A percentile compares a stretch with the other conserved stretches of the same genome.
These are phyloP conservation scores for Fragilaria crotonensis DNA, from an alignment of 108 stramenopile genomes.

Conservation along the genomic window DNA sequence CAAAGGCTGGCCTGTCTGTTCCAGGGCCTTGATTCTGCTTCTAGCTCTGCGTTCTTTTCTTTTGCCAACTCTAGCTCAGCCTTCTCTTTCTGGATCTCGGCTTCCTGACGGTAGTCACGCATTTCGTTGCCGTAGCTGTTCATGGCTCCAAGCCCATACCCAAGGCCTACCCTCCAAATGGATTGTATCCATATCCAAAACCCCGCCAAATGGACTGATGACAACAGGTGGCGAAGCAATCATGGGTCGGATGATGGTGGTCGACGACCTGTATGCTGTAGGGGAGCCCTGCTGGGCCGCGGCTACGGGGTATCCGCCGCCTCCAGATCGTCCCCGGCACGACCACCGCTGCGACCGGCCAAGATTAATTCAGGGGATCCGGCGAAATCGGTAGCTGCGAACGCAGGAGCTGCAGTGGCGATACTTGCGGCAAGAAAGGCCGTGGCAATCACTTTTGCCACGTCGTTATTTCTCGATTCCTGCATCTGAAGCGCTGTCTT, in stretches of 20 bases:
- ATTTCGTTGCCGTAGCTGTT: conserved; percentile 27
- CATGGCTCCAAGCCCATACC: conserved; percentile 28
- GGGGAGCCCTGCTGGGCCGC: conserved; percentile 8
- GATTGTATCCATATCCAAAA: conserved; percentile 30
- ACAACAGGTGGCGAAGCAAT: conserved; percentile 24
- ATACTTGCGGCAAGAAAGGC: background rate
- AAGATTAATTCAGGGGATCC: conserved; percentile 26
- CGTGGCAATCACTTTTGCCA: background rate
- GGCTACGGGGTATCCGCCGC: background rate
- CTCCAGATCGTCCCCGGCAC: conserved; percentile 39
- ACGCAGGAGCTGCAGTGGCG: background rate
- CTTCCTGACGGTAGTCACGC: conserved; percentile 40
- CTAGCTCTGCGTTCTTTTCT: conserved; percentile 29
- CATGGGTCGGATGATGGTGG: conserved; percentile 16
- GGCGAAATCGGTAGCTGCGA: conserved; percentile 2
- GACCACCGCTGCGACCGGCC: conserved; percentile 45
- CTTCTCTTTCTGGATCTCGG: conserved; percentile 25
- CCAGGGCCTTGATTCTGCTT: conserved; percentile 26
- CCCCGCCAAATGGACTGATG: conserved; percentile 12
- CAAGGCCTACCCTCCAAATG: conserved; percentile 23
- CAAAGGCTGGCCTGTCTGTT: no score
- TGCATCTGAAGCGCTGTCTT: background rate
- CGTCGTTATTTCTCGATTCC: background rate
- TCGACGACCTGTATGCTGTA: background rate
- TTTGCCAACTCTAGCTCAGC: conserved; percentile 19